Percentiles rank a stretch among this genome's conserved stretches.
These are phyloP conservation scores for Cyclotella baltica DNA, from an alignment of 108 stramenopile species.

Conservation along the genomic window DNA sequence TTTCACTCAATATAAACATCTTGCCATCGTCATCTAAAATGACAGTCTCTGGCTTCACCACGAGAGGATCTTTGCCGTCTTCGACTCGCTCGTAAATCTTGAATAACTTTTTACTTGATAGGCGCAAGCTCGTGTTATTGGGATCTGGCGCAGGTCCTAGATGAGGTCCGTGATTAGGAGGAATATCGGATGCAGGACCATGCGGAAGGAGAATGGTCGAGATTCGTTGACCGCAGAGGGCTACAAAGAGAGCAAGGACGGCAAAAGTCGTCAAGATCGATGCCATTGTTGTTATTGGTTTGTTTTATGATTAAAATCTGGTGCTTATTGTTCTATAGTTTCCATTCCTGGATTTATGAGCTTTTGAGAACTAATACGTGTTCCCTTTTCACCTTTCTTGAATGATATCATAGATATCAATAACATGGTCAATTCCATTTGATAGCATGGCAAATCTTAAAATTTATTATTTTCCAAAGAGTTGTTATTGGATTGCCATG, in stretches of 20 bases:
- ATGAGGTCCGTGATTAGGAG: constrained; percentile 10
- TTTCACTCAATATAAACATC: constrained; percentile 65
- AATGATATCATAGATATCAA: too few relatives aligned
- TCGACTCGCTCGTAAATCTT: constrained; percentile 65
- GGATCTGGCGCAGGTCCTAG: constrained; percentile 15
- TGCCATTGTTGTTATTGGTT: not conserved
- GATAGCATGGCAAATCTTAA: too few relatives aligned
- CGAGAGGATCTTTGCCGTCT: constrained; percentile 38
- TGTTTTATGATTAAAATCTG: too few relatives aligned
- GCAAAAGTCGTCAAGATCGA: not conserved
- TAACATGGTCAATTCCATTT: too few relatives aligned
- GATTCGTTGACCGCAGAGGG: constrained; percentile 7
- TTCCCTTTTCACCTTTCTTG: too few relatives aligned
- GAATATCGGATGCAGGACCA: constrained; percentile 18
- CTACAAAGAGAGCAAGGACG: not conserved
- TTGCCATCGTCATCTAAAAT: constrained; percentile 56
- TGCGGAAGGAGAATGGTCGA: constrained; percentile 14
- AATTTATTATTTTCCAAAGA: too few relatives aligned
- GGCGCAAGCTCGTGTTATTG: constrained; percentile 29
- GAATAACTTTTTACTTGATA: constrained; percentile 52
- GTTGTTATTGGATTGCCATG: too few relatives aligned
- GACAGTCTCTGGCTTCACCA: constrained; percentile 68
- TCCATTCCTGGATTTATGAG: too few relatives aligned
- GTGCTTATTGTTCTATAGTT: too few relatives aligned
- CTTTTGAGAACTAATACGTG: too few relatives aligned